Percentiles rank a stretch among this genome's conserved stretches.
Conservation (phyloP, 179 eudicot genomes). For the Carnegiea gigantea region DNA sequence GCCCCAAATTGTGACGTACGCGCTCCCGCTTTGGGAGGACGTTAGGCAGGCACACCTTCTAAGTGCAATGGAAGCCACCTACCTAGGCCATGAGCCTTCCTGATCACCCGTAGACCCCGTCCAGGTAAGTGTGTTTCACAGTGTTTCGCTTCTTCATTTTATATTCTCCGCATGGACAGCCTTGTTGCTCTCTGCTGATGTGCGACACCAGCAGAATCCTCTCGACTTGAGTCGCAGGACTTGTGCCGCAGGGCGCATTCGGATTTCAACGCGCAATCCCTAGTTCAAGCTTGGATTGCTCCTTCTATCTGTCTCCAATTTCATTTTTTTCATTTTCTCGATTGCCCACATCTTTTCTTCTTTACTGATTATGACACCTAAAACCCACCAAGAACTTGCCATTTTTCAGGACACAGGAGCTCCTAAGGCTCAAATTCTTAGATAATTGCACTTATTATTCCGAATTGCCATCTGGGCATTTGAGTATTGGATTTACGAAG, state of each 20-base stretch:
- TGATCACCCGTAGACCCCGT: constrained; percentile 33
- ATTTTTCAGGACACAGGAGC: not conserved
- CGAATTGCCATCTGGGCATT: not conserved
- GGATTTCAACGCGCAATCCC: not conserved
- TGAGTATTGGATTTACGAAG: not conserved
- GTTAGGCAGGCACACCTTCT: constrained; percentile 26
- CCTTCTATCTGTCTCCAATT: not conserved
- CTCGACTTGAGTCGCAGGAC: not conserved
- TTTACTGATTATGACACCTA: not conserved
- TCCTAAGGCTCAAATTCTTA: not conserved
- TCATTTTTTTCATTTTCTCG: not conserved
- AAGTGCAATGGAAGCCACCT: constrained; percentile 36
- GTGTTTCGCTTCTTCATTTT: not conserved
- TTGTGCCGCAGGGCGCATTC: not conserved
- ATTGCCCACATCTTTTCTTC: not conserved
- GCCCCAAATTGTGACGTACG: constrained; percentile 45
- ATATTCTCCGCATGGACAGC: not conserved
- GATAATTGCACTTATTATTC: not conserved
- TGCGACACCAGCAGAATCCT: not conserved
- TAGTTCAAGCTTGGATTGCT: no score
- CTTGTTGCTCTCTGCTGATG: not conserved
- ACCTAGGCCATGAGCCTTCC: constrained; percentile 32
- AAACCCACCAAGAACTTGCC: not conserved
- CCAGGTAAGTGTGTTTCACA: constrained; percentile 22
- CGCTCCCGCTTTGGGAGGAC: constrained; percentile 32